A percentile compares a stretch with the other conserved stretches of the same genome.
Evolutionary conservation across 1,284 basidiomycete genomes (phyloP).

Genomic region (Ustilago loliicola): DNA sequence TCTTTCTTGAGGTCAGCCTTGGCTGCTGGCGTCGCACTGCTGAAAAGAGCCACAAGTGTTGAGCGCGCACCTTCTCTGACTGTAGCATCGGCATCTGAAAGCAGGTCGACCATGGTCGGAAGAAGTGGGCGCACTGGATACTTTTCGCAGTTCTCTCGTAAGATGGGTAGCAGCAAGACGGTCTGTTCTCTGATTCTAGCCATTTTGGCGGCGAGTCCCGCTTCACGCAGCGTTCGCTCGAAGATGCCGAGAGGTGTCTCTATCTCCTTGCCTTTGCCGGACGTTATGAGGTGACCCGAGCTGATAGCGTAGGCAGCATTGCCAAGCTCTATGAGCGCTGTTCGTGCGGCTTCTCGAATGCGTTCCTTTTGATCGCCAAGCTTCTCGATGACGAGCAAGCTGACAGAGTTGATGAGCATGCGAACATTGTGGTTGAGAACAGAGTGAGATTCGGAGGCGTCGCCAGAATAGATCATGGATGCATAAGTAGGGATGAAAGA

Average conservation of each 20-base stretch:
- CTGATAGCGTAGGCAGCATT: constrained; percentile 77
- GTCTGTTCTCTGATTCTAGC: constrained; percentile 75
- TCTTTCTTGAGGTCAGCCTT: constrained; percentile 93
- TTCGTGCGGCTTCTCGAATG: constrained; percentile 80
- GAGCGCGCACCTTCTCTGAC: constrained; percentile 87
- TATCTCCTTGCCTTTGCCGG: constrained; percentile 78
- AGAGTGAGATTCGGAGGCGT: constrained; percentile 32
- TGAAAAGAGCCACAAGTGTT: constrained; percentile 86
- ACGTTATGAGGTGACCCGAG: constrained; percentile 70
- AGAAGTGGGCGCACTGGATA: constrained; percentile 89
- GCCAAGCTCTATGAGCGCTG: constrained; percentile 79
- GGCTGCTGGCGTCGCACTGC: constrained; percentile 83
- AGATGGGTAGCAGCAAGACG: constrained; percentile 41
- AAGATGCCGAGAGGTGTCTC: constrained; percentile 82
- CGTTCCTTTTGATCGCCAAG: constrained; percentile 83
- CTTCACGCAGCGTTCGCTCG: constrained; percentile 81
- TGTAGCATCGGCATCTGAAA: constrained; percentile 90
- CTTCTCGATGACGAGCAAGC: constrained; percentile 81
- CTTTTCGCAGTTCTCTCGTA: constrained; percentile 51
- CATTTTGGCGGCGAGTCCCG: constrained; percentile 80
- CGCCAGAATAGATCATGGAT: constrained; percentile 46
- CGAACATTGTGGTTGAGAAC: constrained; percentile 48
- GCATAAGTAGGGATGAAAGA: constrained; percentile 61
- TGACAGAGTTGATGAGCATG: constrained; percentile 76
- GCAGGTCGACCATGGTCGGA: constrained; percentile 81